Percentiles rank a stretch among this genome's conserved stretches.
Conservation (phyloP, 495 filamentous ascomycete genomes). For the Podospora conica region DNA sequence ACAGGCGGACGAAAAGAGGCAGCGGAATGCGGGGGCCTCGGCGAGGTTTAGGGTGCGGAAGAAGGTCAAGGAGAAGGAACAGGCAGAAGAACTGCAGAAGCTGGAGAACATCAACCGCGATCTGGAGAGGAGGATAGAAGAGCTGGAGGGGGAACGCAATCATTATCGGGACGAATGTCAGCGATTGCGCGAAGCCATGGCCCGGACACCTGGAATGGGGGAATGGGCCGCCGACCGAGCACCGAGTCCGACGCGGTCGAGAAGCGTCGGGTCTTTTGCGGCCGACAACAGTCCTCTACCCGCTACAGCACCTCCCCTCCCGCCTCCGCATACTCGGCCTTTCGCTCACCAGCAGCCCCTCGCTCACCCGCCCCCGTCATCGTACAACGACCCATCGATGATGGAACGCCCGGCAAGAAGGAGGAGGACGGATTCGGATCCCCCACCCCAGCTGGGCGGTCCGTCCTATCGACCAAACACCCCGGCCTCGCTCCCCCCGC, state of each 20-base stretch:
- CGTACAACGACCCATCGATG: conserved; percentile 28
- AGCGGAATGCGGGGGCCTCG: conserved; percentile 90
- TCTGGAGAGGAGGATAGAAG: conserved; percentile 38
- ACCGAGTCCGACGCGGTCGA: conserved; percentile 37
- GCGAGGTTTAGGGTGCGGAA: conserved; percentile 80
- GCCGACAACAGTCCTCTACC: conserved; percentile 28
- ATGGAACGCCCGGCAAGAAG: conserved; percentile 40
- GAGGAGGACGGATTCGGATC: conserved; percentile 39
- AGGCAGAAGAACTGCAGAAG: conserved; percentile 56
- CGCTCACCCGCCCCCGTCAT: conserved; percentile 17
- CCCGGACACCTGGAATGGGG: conserved; percentile 46
- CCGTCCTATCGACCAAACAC: conserved; percentile 30
- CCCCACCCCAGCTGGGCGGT: conserved; percentile 26
- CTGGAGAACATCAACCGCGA: conserved; percentile 53
- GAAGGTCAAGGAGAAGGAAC: conserved; percentile 81
- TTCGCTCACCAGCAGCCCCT: conserved; percentile 14
- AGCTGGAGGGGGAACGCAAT: conserved; percentile 44
- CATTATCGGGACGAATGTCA: conserved; percentile 52
- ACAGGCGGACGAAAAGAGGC: conserved; percentile 82
- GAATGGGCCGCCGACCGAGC: conserved; percentile 44
- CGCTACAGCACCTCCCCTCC: conserved; percentile 11
- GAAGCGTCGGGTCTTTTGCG: conserved; percentile 27
- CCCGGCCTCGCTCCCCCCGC: conserved; percentile 33
- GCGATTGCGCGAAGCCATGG: conserved; percentile 58
- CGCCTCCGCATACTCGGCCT: conserved; percentile 15